These are phyloP conservation scores for Fusarium robinianum DNA, from an alignment of 2,329 filamentous ascomycete species.

Conservation along the genomic window DNA sequence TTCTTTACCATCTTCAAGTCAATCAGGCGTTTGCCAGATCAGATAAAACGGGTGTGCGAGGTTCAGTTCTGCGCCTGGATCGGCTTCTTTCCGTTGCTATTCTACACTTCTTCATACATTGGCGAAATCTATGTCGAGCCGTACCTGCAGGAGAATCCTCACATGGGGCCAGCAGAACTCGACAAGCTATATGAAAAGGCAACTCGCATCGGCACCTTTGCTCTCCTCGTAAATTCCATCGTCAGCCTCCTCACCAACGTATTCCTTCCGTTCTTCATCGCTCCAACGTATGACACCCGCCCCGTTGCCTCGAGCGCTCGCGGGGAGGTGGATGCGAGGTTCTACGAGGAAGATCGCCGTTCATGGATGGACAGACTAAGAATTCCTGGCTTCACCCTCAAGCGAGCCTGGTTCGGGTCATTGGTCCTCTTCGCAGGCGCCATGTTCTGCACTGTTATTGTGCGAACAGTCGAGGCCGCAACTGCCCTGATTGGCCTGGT, in stretches of 20 bases:
- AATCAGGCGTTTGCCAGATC: constrained; percentile 76
- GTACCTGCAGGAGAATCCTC: constrained; percentile 73
- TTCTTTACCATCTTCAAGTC: constrained; percentile 79
- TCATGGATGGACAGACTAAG: constrained; percentile 65
- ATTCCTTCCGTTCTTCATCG: constrained; percentile 81
- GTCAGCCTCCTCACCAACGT: constrained; percentile 83
- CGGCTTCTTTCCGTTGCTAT: constrained; percentile 93
- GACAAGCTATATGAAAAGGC: constrained; percentile 81
- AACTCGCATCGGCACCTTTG: constrained; percentile 86
- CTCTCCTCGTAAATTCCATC: constrained; percentile 84
- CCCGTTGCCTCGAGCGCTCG: constrained; percentile 39
- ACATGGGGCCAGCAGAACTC: constrained; percentile 76
- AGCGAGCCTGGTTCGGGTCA: constrained; percentile 83
- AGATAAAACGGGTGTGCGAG: constrained; percentile 79
- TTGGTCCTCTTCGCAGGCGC: constrained; percentile 81
- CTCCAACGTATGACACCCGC: constrained; percentile 71
- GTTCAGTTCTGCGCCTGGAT: constrained; percentile 90
- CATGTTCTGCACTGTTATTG: constrained; percentile 84
- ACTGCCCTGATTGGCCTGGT: constrained; percentile 79
- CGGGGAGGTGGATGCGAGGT: constrained; percentile 39
- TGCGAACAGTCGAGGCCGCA: constrained; percentile 70
- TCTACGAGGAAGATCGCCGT: constrained; percentile 42
- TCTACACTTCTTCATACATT: constrained; percentile 93
- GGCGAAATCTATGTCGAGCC: constrained; percentile 91
- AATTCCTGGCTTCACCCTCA: constrained; percentile 83